Evolutionary conservation across 2,329 filamentous ascomycete genomes (phyloP).

Genomic region (Hortaea sp.): DNA sequence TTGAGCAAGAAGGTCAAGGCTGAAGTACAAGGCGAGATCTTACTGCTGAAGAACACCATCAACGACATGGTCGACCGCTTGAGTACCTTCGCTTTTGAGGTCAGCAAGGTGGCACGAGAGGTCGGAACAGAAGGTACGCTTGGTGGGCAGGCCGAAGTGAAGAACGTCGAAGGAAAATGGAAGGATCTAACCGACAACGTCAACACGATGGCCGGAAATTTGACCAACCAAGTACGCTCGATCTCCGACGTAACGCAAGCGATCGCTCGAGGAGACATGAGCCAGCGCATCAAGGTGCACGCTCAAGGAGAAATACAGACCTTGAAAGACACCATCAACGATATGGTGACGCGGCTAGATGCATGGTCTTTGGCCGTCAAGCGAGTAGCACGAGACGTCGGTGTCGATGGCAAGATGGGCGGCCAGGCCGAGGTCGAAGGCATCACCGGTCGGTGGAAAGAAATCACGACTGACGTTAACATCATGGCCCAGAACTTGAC

Average conservation of each 20-base stretch:
- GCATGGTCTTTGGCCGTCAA: slow-evolving; percentile 96
- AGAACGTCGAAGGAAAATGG: slow-evolving; percentile 58
- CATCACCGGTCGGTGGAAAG: slow-evolving; percentile 90
- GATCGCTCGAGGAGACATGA: slow-evolving; percentile 92
- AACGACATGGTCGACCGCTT: slow-evolving; percentile 58
- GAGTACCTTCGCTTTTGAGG: slow-evolving; percentile 55
- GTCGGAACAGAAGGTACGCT: slow-evolving; percentile 55
- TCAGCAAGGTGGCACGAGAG: slow-evolving; percentile 55
- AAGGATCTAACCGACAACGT: slow-evolving; percentile 58
- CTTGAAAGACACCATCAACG: slow-evolving; percentile 92
- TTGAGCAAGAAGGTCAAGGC: slow-evolving; percentile 43
- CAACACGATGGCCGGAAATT: slow-evolving; percentile 57
- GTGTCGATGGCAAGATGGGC: slow-evolving; percentile 96
- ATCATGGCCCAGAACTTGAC: slow-evolving; percentile 80
- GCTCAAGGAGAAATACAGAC: slow-evolving; percentile 91
- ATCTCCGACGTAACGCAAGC: slow-evolving; percentile 92
- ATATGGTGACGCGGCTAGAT: slow-evolving; percentile 93
- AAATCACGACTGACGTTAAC: slow-evolving; percentile 94
- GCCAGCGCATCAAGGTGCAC: slow-evolving; percentile 88
- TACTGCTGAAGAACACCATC: slow-evolving; percentile 72
- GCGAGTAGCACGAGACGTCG: slow-evolving; percentile 89
- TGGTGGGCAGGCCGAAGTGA: slow-evolving; percentile 54
- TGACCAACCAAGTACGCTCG: slow-evolving; percentile 64
- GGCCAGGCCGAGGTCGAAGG: slow-evolving; percentile 91
- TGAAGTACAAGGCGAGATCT: slow-evolving; percentile 42